Percentiles rank a stretch among this genome's conserved stretches.
phyloP scores from a whole-genome alignment of 371 early-diverging fungal genomes.

The Saksenaea oblongispora region DNA sequence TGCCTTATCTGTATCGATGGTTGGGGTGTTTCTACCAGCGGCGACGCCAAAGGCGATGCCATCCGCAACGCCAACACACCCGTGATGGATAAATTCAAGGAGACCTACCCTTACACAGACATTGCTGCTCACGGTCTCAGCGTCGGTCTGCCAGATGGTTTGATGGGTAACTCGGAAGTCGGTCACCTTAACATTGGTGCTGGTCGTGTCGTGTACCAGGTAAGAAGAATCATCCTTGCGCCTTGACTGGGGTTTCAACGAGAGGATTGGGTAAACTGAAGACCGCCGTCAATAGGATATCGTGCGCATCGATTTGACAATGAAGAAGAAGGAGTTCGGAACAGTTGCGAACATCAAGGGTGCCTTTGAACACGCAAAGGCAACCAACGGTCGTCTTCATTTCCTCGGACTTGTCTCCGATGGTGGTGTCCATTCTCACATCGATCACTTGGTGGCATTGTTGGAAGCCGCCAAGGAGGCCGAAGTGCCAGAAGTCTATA shows the following conservation, averaged over 20 bases:
- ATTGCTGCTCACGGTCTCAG: slow-evolving; percentile 96
- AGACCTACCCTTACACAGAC: slow-evolving; percentile 71
- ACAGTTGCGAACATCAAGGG: slow-evolving; percentile 74
- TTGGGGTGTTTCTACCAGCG: slow-evolving; percentile 88
- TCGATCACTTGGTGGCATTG: slow-evolving; percentile 88
- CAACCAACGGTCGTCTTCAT: slow-evolving; percentile 89
- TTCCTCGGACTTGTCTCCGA: slow-evolving; percentile 98
- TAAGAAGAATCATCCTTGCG: slow-evolving; percentile 27
- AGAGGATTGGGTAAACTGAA: background rate
- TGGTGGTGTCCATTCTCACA: slow-evolving; percentile 99
- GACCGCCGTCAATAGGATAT: slow-evolving; percentile 73
- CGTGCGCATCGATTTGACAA: slow-evolving; percentile 93
- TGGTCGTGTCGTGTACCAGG: slow-evolving; percentile 98
- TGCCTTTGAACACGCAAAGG: slow-evolving; percentile 85
- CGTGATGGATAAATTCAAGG: slow-evolving; percentile 83
- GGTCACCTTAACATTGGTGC: slow-evolving; percentile 99
- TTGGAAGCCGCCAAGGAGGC: slow-evolving; percentile 84
- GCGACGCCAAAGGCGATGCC: slow-evolving; percentile 84
- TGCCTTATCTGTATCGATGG: slow-evolving; percentile 91
- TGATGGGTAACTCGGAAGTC: slow-evolving; percentile 99
- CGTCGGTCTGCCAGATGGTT: slow-evolving; percentile 97
- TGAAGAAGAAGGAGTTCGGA: slow-evolving; percentile 78
- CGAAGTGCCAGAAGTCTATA: slow-evolving; percentile 84
- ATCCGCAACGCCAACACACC: slow-evolving; percentile 94
- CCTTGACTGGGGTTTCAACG: slow-evolving; percentile 13